A percentile compares a stretch with the other conserved stretches of the same genome.
Evolutionary conservation across 1,284 basidiomycete species (phyloP).

Genomic region (Mycena citricolor): DNA sequence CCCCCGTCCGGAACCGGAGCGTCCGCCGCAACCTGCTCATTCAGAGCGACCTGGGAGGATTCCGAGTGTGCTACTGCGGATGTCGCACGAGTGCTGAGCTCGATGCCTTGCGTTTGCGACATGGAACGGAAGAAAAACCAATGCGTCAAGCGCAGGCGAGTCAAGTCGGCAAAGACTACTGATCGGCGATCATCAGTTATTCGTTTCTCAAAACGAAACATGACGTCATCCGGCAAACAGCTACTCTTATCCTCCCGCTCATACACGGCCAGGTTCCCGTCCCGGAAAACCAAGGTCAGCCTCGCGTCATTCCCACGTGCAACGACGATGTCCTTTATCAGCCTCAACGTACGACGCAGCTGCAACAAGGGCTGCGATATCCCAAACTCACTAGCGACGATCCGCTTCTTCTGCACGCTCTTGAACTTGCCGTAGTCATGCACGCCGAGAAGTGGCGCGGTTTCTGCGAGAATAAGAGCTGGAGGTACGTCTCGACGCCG

Average conservation of each 20-base stretch:
- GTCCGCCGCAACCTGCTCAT: too few relatives aligned
- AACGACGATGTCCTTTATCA: constrained; percentile 43
- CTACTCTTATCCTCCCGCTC: constrained; percentile 38
- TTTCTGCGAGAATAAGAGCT: constrained; percentile 58
- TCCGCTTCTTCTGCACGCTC: constrained; percentile 40
- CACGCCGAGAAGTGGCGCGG: constrained; percentile 48
- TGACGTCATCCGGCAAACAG: constrained; percentile 41
- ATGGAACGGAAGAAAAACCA: too few relatives aligned
- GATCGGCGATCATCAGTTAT: too few relatives aligned
- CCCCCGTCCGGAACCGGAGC: constrained; percentile 28
- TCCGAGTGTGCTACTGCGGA: too few relatives aligned
- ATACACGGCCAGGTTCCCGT: constrained; percentile 42
- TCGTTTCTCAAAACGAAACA: constrained; percentile 41
- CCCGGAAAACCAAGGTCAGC: constrained; percentile 46
- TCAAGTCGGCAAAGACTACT: too few relatives aligned
- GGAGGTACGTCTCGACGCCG: constrained; percentile 51
- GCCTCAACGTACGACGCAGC: constrained; percentile 39
- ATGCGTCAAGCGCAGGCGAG: too few relatives aligned
- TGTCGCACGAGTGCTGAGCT: too few relatives aligned
- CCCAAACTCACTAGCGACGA: constrained; percentile 36
- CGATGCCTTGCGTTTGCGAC: too few relatives aligned
- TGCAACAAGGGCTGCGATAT: constrained; percentile 34
- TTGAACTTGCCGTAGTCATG: constrained; percentile 48
- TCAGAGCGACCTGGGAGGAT: too few relatives aligned
- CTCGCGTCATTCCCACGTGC: constrained; percentile 42